Conservation (phyloP, 2,329 filamentous ascomycete genomes). For the Pseudogymnoascus sp. region DNA sequence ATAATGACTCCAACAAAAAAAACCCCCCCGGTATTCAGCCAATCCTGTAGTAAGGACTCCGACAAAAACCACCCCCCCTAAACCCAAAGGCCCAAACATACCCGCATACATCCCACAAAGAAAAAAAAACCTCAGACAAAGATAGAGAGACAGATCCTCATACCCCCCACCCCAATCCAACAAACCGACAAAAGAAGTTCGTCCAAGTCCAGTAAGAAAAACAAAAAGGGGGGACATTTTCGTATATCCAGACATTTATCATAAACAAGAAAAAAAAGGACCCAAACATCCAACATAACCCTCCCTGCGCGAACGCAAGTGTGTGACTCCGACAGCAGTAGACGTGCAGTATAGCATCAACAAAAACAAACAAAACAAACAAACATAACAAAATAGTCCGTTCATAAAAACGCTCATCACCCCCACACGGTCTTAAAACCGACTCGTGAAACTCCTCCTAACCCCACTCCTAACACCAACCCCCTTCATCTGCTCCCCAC, state of each 20-base stretch:
- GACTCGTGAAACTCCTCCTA: conserved; percentile 27
- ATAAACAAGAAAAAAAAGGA: background rate
- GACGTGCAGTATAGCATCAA: background rate
- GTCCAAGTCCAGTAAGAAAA: background rate
- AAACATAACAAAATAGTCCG: background rate
- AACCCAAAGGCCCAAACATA: background rate
- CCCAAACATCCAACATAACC: background rate
- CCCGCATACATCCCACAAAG: background rate
- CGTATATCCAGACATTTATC: conserved; percentile 2
- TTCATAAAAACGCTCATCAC: background rate
- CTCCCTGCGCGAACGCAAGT: background rate
- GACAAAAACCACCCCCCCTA: no score
- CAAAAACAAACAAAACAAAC: background rate
- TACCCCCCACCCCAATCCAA: background rate
- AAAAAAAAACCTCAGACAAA: background rate
- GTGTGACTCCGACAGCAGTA: background rate
- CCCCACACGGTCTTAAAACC: conserved; percentile 19
- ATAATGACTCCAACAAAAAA: no score
- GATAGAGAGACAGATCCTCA: background rate
- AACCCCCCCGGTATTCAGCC: no score
- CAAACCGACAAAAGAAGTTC: background rate
- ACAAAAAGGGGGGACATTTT: background rate
- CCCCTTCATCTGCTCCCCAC: conserved; percentile 28
- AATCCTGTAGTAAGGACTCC: no score
- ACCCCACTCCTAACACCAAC: conserved; percentile 20